Evolutionary conservation across 495 filamentous ascomycete genomes (phyloP).

Genomic region (Tetracladium marchalianum): DNA sequence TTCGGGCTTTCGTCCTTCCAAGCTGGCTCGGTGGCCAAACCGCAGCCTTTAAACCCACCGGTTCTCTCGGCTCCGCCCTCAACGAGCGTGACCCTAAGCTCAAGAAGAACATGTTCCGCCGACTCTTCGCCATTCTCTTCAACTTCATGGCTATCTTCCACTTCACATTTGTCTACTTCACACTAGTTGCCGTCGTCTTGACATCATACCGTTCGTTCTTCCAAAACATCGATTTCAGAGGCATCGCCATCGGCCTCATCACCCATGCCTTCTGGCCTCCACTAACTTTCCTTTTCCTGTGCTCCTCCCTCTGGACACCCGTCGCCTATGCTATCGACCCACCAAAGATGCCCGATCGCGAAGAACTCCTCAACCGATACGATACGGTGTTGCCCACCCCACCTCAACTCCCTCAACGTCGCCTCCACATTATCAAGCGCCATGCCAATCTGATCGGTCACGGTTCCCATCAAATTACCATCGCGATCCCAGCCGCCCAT

Average conservation of each 20-base stretch:
- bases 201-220: constrained; percentile 28
- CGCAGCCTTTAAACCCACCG: constrained; percentile 9
- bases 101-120: not conserved
- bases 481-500: too few species aligned
- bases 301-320: constrained; percentile 24
- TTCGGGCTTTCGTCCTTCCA: constrained; percentile 35
- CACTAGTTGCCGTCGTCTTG: constrained; percentile 25
- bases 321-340: constrained; percentile 34
- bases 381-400: too few species aligned
- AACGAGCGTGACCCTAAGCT: constrained; percentile 8
- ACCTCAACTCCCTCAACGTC: too few species aligned
- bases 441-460: too few species aligned
- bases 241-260: constrained; percentile 27
- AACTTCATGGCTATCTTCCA: constrained; percentile 9
- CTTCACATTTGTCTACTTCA: constrained; percentile 29
- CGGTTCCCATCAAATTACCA: too few species aligned
- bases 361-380: constrained; percentile 31
- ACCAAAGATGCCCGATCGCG: constrained; percentile 30
- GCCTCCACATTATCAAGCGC: too few species aligned
- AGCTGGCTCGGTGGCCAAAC: constrained; percentile 23
- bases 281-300: constrained; percentile 26
- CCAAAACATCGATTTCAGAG: constrained; percentile 7
- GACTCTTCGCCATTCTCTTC: constrained; percentile 5
- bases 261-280: constrained; percentile 39
- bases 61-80: constrained; percentile 8